Base-by-base conservation (phyloP, 2,329 filamentous ascomycete genomes). In the Colletotrichum sp. region DNA sequence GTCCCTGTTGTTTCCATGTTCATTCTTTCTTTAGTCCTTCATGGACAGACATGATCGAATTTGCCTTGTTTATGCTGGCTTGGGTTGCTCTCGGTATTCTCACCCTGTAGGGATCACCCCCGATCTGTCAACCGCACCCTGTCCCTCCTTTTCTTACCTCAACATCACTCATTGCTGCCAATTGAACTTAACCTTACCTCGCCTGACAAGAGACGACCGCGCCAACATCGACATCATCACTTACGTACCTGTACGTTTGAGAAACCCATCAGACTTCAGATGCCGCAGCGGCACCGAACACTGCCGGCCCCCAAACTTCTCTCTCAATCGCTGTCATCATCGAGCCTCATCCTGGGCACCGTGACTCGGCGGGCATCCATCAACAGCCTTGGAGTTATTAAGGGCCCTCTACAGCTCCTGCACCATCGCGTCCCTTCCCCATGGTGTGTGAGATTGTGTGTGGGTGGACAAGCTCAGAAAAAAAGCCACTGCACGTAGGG, bases 221-320 rank as follows among this genome's bases (percentile, higher is more conserved):
- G 67, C 49, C 26, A 49, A 71, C 44, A 36, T 24, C 68, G 28
- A 75, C 62, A 72, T 67, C 72, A 67, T 75, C 21, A 34, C 55
- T 67, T 72, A 39, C 68, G 72, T 67, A 72, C 72, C 52, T 63
- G 36, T 30, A 24, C 24, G 68, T 75, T 75, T 75, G 36, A 72
- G 39, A 62, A 62, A 26, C 12, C 16, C 28, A 24, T 28, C 68
- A 52, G n/a, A 55, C 62, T 70, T 74, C 67, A 36, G 71, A 70
- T 64, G 72, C 72, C 62, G 72, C 32, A 16, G 57, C 68, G 68
- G 68, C 52, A 66, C 72, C 68, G 62, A 72, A 62, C 30, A 15
- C 21, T 30, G 59, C 52, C 10, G 18, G 24, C 18, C 55, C 28
- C 34, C 49, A n/a, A 10, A 62, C 0, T 62, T n/a, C 12, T 30